phyloP scores from a whole-genome alignment of 2,329 filamentous ascomycete genomes.

The Penicillium sclerotigenum region DNA sequence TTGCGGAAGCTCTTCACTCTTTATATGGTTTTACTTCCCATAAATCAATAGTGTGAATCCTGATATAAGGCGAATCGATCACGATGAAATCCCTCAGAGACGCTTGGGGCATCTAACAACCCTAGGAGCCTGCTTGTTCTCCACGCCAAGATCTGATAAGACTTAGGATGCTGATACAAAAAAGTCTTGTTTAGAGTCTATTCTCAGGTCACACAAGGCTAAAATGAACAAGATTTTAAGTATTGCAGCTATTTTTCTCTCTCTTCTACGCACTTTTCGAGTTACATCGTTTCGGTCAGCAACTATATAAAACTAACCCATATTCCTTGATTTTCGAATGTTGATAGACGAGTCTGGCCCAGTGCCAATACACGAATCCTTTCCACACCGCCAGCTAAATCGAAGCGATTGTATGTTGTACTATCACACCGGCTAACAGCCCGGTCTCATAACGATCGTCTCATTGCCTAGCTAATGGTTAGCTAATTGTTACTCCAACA shows the following conservation, averaged over 20 bases:
- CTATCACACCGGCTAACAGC: neutral
- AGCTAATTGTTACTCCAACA: neutral
- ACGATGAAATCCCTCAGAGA: neutral
- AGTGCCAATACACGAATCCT: neutral
- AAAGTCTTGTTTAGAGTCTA: neutral
- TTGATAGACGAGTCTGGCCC: neutral
- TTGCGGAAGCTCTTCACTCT: neutral
- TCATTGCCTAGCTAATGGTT: neutral
- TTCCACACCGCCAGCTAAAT: neutral
- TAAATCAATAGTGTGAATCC: neutral
- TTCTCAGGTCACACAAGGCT: too few species aligned
- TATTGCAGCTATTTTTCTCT: neutral
- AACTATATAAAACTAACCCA: neutral
- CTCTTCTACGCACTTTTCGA: neutral
- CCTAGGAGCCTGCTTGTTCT: neutral
- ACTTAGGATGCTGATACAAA: neutral
- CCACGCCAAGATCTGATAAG: neutral
- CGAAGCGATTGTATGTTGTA: neutral
- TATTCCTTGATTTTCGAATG: neutral
- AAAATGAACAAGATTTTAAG: neutral
- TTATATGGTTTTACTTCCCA: neutral
- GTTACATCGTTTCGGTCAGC: neutral
- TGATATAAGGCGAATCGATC: neutral
- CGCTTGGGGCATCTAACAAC: neutral
- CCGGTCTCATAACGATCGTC: neutral